phyloP scores from a whole-genome alignment of 495 filamentous ascomycete genomes.

The Wilcoxina mikolae region DNA sequence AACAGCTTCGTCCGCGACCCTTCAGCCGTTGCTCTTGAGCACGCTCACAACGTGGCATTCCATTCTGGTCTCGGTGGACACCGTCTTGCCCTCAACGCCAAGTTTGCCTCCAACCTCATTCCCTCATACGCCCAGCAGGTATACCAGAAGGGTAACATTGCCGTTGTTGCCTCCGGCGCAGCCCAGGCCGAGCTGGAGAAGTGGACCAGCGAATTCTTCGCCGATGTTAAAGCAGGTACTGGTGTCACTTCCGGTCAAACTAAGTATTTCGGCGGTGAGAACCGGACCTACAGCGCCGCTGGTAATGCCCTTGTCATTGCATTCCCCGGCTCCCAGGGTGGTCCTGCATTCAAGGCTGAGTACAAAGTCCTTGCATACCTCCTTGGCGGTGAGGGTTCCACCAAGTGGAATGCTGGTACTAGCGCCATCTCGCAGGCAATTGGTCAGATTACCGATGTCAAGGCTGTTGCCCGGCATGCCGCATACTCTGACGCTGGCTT shows the following conservation, averaged over 20 bases:
- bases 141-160: constrained; percentile 78
- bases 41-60: constrained; percentile 79
- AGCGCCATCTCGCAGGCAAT: constrained; percentile 69
- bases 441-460: constrained; percentile 47
- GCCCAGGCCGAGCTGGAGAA: constrained; percentile 60
- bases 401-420: constrained; percentile 94
- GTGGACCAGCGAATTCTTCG: constrained; percentile 89
- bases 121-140: constrained; percentile 56
- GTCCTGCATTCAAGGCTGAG: constrained; percentile 66
- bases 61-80: constrained; percentile 77
- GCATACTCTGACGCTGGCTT: constrained; percentile 93
- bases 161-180: constrained; percentile 77
- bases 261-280: constrained; percentile 89
- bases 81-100: constrained; percentile 53
- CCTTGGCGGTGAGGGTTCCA: constrained; percentile 73
- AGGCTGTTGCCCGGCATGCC: constrained; percentile 52
- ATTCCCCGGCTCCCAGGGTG: constrained; percentile 69
- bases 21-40: constrained; percentile 60
- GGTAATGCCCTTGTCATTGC: constrained; percentile 71
- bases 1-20: constrained; percentile 49
- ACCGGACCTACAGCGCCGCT: constrained; percentile 61
- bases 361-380: constrained; percentile 75
- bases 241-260: constrained; percentile 34
- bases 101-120: constrained; percentile 67
- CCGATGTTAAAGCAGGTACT: constrained; percentile 34